Evolutionary conservation across 2,329 filamentous ascomycete species (phyloP).

Genomic region (Aspergillus quadricinctus): DNA sequence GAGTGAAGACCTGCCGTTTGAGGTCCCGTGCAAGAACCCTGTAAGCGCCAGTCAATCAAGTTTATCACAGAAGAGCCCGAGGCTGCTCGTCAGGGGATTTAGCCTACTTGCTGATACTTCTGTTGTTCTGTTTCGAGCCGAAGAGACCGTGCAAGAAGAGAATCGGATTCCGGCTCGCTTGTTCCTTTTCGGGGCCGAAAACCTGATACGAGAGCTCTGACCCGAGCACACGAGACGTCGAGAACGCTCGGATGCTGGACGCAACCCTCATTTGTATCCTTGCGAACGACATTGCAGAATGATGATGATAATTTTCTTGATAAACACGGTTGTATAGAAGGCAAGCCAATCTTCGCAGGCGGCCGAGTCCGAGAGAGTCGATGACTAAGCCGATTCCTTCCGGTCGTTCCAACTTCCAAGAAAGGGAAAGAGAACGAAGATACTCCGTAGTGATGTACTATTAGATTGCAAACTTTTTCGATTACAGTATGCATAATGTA

Average conservation of each 20-base stretch:
- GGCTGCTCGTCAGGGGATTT: neutral
- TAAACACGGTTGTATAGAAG: neutral
- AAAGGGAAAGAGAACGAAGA: neutral
- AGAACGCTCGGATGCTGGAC: conserved; percentile 25
- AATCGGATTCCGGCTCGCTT: conserved; percentile 55
- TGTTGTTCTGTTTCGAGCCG: conserved; percentile 91
- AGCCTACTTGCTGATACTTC: conserved; percentile 85
- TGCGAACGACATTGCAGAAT: conserved; percentile 9
- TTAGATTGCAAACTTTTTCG: too few species aligned
- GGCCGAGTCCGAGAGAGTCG: neutral
- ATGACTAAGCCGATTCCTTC: neutral
- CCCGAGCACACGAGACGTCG: conserved; percentile 24
- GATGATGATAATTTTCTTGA: conserved; percentile 4
- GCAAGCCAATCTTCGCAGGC: neutral
- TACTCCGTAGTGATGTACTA: too few species aligned
- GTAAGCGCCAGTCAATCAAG: neutral
- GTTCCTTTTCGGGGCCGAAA: conserved; percentile 31
- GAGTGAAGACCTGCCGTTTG: conserved; percentile 72
- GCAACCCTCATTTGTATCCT: conserved; percentile 12
- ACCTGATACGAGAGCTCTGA: conserved; percentile 34
- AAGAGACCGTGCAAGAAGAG: conserved; percentile 91
- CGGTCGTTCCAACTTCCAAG: neutral
- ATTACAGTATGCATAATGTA: too few species aligned
- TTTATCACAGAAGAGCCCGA: neutral
- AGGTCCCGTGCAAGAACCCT: conserved; percentile 75